Evolutionary conservation across 2,329 filamentous ascomycete species (phyloP), one percentile per base, ranked within the genome.

Genomic region (Geoglossum cookeanum): DNA sequence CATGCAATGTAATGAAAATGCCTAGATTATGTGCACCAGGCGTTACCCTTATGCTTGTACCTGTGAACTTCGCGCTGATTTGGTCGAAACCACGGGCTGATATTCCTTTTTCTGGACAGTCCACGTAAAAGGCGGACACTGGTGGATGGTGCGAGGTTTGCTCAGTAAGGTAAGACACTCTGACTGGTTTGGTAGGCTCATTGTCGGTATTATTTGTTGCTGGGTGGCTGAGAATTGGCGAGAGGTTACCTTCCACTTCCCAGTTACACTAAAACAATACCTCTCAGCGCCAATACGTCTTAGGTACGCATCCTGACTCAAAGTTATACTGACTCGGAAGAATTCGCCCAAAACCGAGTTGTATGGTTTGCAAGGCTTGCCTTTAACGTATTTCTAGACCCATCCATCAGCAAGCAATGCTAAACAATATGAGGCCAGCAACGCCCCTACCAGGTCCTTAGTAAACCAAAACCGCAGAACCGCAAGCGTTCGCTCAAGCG

Each of bases 71-170:
- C 66, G 92, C 92, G 63, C 86, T 91, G 65, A 98, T 83, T 73
- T 98, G 92, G 67, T 98, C 92, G 67, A 91, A 98, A 1, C 92
- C 92, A 59, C 85, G 79, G 15, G 92, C 92, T 42, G 81, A 81
- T 62, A 98, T 78, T 32, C 91, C 92, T 67, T 88, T 90, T 63
- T 94, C 86, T 0, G 90, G 89, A 67, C 92, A 98, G 66, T 89
- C 84, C 61, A 96, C 83, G 69, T 87, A 91, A 70, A 94, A 98
- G 13, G 92, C 92, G 63, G 91, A 97, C 62, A 98, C 91, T 8
- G 92, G 92, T 37, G 92, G 92, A 70, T 98, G 92, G 66, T 98
- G 92, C 6, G 89, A 96, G 7, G 92, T 98, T 72, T 98, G 92
- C 71, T 98, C 92, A 30, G 92, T 97, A 60, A 98, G 77, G 68